These are phyloP conservation scores for Pseudogymnoascus sp. DNA, from an alignment of 2,329 filamentous ascomycete genomes.

Conservation along the genomic window DNA sequence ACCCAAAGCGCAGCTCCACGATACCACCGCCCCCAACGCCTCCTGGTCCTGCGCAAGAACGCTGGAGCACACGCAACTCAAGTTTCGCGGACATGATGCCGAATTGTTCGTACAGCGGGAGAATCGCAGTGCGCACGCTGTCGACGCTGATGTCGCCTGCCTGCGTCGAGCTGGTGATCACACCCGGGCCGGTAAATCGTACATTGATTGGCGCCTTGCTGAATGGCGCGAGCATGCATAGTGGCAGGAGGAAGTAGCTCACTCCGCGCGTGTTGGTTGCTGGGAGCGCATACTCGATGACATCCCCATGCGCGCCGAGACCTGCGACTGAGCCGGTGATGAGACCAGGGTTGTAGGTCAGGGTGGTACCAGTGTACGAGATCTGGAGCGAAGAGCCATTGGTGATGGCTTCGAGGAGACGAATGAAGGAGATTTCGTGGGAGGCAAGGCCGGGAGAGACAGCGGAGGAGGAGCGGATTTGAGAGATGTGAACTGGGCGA, in stretches of 20 bases:
- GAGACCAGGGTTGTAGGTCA: slow-evolving; percentile 85
- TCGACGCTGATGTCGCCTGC: slow-evolving; percentile 85
- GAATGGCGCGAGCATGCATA: slow-evolving; percentile 88
- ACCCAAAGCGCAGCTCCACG: slow-evolving; percentile 88
- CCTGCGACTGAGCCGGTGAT: slow-evolving; percentile 80
- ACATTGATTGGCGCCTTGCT: slow-evolving; percentile 87
- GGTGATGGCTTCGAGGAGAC: slow-evolving; percentile 86
- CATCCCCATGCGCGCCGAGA: slow-evolving; percentile 58
- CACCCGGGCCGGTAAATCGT: slow-evolving; percentile 79
- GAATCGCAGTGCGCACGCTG: slow-evolving; percentile 83
- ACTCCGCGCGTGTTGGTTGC: slow-evolving; percentile 70
- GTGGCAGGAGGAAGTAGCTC: slow-evolving; percentile 83
- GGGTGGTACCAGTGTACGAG: slow-evolving; percentile 87
- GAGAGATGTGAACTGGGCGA: slow-evolving; percentile 79
- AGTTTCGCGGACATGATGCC: slow-evolving; percentile 74
- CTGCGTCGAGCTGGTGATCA: slow-evolving; percentile 81
- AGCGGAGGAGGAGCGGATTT: slow-evolving; percentile 80
- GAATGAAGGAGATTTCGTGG: slow-evolving; percentile 91
- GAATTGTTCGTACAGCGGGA: slow-evolving; percentile 84
- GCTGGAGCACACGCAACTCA: slow-evolving; percentile 71
- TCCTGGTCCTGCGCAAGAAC: slow-evolving; percentile 68
- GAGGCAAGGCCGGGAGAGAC: slow-evolving; percentile 82
- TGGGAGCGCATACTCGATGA: slow-evolving; percentile 74
- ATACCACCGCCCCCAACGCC: slow-evolving; percentile 79
- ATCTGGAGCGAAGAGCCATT: slow-evolving; percentile 95